Base-by-base conservation (phyloP, 192 early-diverging fungal genomes). In the Helicostylum pulchrum region DNA sequence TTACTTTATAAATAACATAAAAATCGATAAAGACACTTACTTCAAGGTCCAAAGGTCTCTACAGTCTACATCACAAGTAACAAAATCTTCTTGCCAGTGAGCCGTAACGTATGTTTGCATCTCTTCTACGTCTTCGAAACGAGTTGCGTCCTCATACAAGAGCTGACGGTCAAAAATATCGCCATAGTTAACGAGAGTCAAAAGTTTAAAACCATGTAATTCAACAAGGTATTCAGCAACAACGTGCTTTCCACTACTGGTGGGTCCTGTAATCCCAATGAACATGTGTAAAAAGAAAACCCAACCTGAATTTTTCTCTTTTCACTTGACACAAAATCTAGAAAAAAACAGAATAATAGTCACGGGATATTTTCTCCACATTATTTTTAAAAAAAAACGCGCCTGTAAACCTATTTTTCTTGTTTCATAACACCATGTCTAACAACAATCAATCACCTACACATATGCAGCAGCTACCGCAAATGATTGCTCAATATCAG, bases 81-180 rank as follows among this genome's bases (percentile, higher is more conserved):
- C 88, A 74, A 83, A 93, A 73, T 91, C 71, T 3, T 78, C 65
- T 36, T 70, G 67, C 95, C 94, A 97, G 62, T 85, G 79, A 12
- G 79, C 79, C 0, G 92, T 95, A 17, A 90, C 91, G 70, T 83
- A 83, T 12, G 75, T 53, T 47, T 88, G 74, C 54, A 92, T 73
- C 6, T 80, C 80, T n/a, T 84, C 75, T 7, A 86, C 64, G 0
- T 79, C 76, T 7, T 69, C 57, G 58, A 97, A 94, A 0, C 51
- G 34, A 17, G 72, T 44, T 17, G 48, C 23, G 2, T 54, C 2
- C 11, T 69, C 17, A 46, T 56, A 49, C 19, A 61, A 39, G 26
- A 11, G 9, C 9, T 34, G 23, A 53, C 21, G 3, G 5, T 4
- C 48, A 23, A 4, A 61, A 46, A 47, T 39, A 7, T 58, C 55